Evolutionary conservation across 495 filamentous ascomycete species (phyloP), one percentile per base, ranked within the genome.

Genomic region (Bryoglossum gracile): DNA sequence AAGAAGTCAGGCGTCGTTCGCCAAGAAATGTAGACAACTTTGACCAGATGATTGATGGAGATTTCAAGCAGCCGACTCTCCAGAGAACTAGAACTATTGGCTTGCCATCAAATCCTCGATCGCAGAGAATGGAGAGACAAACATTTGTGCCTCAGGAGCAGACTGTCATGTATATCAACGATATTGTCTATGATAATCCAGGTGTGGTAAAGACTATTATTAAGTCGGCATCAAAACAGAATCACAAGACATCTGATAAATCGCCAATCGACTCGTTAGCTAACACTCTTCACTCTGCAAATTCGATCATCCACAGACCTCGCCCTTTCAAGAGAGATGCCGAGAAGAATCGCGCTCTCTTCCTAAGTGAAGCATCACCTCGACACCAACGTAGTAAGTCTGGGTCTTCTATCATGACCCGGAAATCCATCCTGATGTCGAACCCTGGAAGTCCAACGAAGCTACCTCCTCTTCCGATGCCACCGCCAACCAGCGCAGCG

Each of bases 81-180:
- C 72, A 73, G 44, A 64, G 66, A 52, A 68, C 70, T 2, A 61
- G 63, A 6, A 73, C 73, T 0, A 70, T 68, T 10, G 73, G 73
- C 11, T 58, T 76, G 5, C 74, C 74, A 0, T 66, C 66, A 8
- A 74, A 75, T 39, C 74, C 74, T 9, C 63, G 64, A 19, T 63
- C 71, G n/a, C 63, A 67, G 39, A 66, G 60, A 41, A 43, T 56
- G 23, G 49, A 50, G 5, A 56, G 57, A 22, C 65, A 69, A 14
- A 41, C 57, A 18, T 48, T 47, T 1, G 49, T 53, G 10, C 62
- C 59, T 38, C 60, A 63, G 24, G 62, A 71, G 24, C 67, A 70
- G 34, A 76, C 71, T 23, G 63, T 76, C 16, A 66, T 78, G 67
- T 72, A 74, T 35, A 57, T 78, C 24, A 76, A 75, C 43, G 67